These are phyloP conservation scores for Aphanoascus verrucosus DNA, from an alignment of 2,329 filamentous ascomycete genomes.

Conservation along the genomic window DNA sequence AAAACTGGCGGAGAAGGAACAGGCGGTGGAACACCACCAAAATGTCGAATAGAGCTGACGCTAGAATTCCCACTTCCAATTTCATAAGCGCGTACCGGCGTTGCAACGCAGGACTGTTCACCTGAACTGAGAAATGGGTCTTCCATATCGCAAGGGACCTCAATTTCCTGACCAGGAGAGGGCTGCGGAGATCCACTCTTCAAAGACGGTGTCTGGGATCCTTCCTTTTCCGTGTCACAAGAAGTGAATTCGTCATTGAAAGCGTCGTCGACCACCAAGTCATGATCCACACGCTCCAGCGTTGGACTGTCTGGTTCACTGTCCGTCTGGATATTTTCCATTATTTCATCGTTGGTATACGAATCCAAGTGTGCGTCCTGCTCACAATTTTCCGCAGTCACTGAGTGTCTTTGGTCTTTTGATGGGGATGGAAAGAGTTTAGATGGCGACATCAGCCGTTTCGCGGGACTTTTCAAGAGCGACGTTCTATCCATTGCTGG, in stretches of 20 bases:
- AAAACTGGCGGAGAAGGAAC: constrained; percentile 19
- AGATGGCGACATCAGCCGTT: constrained; percentile 32
- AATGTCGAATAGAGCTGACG: constrained; percentile 8
- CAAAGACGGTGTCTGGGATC: constrained; percentile 11
- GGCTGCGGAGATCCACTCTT: constrained; percentile 4
- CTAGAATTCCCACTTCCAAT: constrained; percentile 15
- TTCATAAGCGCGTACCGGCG: constrained; percentile 19
- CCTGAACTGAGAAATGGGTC: constrained; percentile 16
- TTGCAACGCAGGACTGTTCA: constrained; percentile 9
- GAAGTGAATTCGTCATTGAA: not conserved
- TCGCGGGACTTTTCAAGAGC: constrained; percentile 36
- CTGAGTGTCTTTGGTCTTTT: not conserved
- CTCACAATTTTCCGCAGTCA: not conserved
- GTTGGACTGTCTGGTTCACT: not conserved
- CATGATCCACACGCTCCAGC: not conserved
- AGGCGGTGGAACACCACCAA: constrained; percentile 17
- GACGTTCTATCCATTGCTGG: constrained; percentile 29
- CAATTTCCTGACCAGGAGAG: not conserved
- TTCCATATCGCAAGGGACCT: not conserved
- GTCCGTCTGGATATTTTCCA: not conserved
- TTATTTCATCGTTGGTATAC: not conserved
- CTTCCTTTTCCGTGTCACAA: not conserved
- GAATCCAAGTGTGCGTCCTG: not conserved
- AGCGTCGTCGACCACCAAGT: not conserved
- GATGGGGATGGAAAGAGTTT: constrained; percentile 20